These are phyloP conservation scores for Erysimum cheiri DNA, from an alignment of 441 rosid genomes.

Conservation along the genomic window DNA sequence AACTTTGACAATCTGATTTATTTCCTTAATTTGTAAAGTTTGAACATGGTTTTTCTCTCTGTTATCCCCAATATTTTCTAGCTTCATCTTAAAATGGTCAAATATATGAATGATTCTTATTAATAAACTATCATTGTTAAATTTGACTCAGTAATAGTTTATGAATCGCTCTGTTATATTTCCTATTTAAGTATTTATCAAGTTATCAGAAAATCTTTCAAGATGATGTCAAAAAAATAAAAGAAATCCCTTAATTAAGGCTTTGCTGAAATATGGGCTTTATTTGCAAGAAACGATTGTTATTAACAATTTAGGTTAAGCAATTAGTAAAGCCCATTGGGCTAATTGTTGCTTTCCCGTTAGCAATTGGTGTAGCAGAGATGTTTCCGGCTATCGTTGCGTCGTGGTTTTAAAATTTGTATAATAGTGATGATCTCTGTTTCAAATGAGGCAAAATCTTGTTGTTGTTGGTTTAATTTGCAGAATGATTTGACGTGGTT, in stretches of 20 bases:
- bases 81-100: not conserved
- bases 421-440: not conserved
- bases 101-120: not conserved
- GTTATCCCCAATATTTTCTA: not conserved
- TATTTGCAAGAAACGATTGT: conserved; percentile 3
- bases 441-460: not conserved
- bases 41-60: not conserved
- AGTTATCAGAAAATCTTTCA: too few species aligned
- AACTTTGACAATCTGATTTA: not conserved
- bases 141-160: too few species aligned
- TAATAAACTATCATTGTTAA: too few species aligned
- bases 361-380: not conserved
- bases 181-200: too few species aligned
- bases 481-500: not conserved
- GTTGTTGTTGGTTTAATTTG: too few species aligned
- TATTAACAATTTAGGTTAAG: not conserved
- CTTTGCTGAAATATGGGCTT: conserved; percentile 14
- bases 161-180: too few species aligned
- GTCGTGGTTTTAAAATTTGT: not conserved
- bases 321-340: conserved; percentile 16
- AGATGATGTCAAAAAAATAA: too few species aligned
- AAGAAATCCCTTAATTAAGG: not conserved
- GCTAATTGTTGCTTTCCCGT: not conserved
- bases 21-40: not conserved
- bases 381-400: not conserved